Evolutionary conservation across 106 monocot genomes (phyloP).

Genomic region (Amphibolis antarctica): DNA sequence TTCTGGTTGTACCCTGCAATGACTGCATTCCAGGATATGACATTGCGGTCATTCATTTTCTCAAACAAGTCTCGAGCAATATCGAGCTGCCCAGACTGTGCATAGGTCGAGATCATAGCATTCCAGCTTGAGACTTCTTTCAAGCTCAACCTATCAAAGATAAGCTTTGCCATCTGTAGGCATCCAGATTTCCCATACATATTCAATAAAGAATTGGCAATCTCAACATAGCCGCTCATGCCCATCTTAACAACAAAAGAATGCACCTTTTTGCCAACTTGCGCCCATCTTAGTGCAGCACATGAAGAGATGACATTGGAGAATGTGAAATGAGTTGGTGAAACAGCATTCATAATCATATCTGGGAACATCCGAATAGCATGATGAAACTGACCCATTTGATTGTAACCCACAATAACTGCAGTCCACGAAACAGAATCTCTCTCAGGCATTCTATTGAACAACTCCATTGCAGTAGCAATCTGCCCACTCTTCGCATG

Average conservation of each 20-base stretch:
- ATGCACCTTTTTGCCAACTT: conserved; percentile 59
- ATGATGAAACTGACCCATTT: conserved; percentile 25
- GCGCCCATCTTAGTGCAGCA: conserved; percentile 9
- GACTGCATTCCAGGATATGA: conserved; percentile 78
- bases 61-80: conserved; percentile 43
- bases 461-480: conserved; percentile 18
- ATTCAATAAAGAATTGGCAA: conserved; percentile 64
- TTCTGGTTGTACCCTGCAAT: conserved; percentile 88
- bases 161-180: conserved; percentile 23
- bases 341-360: conserved; percentile 38
- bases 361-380: conserved; percentile 32
- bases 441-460: conserved; percentile 61
- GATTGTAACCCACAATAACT: conserved; percentile 61
- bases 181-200: conserved; percentile 76
- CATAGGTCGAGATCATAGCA: conserved; percentile 52
- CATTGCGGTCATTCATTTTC: conserved; percentile 41
- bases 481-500: conserved; percentile 40
- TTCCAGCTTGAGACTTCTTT: conserved; percentile 71
- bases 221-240: conserved; percentile 37
- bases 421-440: conserved; percentile 82
- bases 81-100: conserved; percentile 44
- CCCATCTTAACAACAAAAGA: conserved; percentile 74
- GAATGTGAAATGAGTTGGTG: conserved; percentile 63
- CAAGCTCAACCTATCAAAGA: conserved; percentile 60
- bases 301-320: conserved; percentile 74